These are phyloP conservation scores for Carallia brachiata DNA, from an alignment of 345 rosid species.

Conservation along the genomic window DNA sequence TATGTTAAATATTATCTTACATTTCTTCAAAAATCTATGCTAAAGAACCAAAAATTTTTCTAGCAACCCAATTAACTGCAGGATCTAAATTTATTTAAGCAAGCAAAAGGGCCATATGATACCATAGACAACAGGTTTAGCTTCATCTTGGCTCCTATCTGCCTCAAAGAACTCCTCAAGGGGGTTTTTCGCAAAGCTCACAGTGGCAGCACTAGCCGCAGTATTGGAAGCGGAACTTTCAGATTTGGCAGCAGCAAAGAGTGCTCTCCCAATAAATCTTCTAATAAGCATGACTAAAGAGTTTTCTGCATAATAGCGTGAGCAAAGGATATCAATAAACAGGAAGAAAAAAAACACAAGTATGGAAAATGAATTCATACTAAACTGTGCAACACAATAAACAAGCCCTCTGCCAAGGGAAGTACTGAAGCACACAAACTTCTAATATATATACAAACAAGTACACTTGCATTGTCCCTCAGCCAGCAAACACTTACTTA, in stretches of 20 bases:
- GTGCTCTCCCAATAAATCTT: slow-evolving; percentile 60
- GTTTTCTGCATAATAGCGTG: slow-evolving; percentile 11
- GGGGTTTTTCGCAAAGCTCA: slow-evolving; percentile 47
- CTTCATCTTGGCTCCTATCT: slow-evolving; percentile 65
- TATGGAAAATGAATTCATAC: too few species aligned
- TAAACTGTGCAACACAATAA: too few species aligned
- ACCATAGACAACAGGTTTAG: slow-evolving; percentile 75
- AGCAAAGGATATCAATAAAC: neutral
- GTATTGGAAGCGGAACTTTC: slow-evolving; percentile 45
- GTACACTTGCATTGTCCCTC: too few species aligned
- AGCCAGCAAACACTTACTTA: too few species aligned
- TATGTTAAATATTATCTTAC: too few species aligned
- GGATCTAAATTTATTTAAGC: neutral
- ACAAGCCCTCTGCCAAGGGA: too few species aligned
- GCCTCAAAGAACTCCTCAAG: slow-evolving; percentile 83
- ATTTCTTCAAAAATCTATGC: too few species aligned
- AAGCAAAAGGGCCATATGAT: neutral
- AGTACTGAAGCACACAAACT: too few species aligned
- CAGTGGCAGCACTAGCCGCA: slow-evolving; percentile 50
- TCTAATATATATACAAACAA: too few species aligned
- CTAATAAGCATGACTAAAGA: slow-evolving; percentile 53
- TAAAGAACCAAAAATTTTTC: neutral
- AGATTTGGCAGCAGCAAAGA: slow-evolving; percentile 59
- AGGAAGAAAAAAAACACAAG: too few species aligned
- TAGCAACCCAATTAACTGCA: neutral